These are phyloP conservation scores for Lentinus tigrinus DNA, from an alignment of 768 basidiomycete genomes.

Conservation along the genomic window DNA sequence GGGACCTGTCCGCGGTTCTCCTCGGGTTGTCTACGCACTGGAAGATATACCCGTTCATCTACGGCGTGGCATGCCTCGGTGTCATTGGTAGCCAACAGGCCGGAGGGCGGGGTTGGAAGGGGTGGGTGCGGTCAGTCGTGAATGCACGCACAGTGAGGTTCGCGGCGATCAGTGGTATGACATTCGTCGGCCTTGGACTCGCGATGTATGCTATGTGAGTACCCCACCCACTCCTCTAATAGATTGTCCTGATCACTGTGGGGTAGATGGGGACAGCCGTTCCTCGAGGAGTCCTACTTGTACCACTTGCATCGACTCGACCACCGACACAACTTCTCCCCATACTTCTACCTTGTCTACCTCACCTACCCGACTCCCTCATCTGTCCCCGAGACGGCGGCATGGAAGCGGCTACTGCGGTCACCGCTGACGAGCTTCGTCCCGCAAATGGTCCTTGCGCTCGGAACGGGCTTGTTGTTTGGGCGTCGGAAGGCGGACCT, in stretches of 20 bases:
- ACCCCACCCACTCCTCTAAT: not conserved
- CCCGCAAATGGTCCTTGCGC: conserved; percentile 75
- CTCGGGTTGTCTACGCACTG: conserved; percentile 88
- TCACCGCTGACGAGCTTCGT: conserved; percentile 82
- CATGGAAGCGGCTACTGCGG: conserved; percentile 47
- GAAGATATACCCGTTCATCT: conserved; percentile 97
- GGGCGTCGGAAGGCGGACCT: conserved; percentile 59
- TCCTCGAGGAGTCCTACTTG: conserved; percentile 88
- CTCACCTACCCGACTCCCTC: conserved; percentile 64
- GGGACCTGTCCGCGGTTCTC: conserved; percentile 66
- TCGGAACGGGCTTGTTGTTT: conserved; percentile 74
- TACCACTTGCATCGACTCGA: conserved; percentile 91
- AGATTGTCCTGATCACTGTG: not conserved
- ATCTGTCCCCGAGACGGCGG: conserved; percentile 19
- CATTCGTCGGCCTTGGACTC: conserved; percentile 61
- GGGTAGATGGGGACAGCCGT: conserved; percentile 89
- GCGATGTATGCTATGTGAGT: conserved; percentile 76
- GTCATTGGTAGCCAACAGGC: conserved; percentile 36
- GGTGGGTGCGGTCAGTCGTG: conserved; percentile 41
- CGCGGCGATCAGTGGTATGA: conserved; percentile 60
- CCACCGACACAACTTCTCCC: conserved; percentile 97
- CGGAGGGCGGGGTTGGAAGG: conserved; percentile 22
- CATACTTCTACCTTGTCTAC: conserved; percentile 95
- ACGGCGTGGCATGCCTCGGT: conserved; percentile 75
- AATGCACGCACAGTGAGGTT: conserved; percentile 63